Evolutionary conservation across 352 stramenopile species (phyloP).

Genomic region (Phytopythium oedochilum): DNA sequence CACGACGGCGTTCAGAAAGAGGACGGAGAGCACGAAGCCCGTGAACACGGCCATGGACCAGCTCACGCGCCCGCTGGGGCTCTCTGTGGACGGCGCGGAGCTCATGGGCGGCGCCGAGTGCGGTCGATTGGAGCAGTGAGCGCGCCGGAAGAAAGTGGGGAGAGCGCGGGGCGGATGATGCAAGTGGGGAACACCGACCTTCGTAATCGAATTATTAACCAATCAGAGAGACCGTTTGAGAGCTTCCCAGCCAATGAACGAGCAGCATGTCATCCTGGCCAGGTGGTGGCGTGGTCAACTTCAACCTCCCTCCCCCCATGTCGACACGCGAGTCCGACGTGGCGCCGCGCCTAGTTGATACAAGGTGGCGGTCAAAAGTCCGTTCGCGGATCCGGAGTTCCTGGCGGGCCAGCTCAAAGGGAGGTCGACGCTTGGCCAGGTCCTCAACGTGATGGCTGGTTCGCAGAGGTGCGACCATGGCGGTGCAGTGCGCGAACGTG

Average conservation of each 20-base stretch:
- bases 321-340: conserved; percentile 1
- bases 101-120: neutral
- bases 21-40: conserved; percentile 7
- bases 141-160: neutral
- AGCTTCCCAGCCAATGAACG: neutral
- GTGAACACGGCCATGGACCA: conserved; percentile 10
- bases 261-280: neutral
- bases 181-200: neutral
- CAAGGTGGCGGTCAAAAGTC: too few relatives aligned
- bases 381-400: too few relatives aligned
- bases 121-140: too few relatives aligned
- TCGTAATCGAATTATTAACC: neutral
- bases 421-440: too few relatives aligned
- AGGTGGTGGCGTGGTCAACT: neutral
- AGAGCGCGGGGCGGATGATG: neutral
- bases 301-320: too few relatives aligned
- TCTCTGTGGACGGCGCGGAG: neutral
- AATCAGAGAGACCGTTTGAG: neutral
- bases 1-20: conserved; percentile 14
- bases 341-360: too few relatives aligned
- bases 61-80: neutral
- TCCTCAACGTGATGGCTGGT: too few relatives aligned
- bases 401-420: too few relatives aligned
- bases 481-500: too few relatives aligned
- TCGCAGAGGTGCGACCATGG: too few relatives aligned